Conservation (phyloP, 2,329 filamentous ascomycete species). For the Hypoxylon sp. region DNA sequence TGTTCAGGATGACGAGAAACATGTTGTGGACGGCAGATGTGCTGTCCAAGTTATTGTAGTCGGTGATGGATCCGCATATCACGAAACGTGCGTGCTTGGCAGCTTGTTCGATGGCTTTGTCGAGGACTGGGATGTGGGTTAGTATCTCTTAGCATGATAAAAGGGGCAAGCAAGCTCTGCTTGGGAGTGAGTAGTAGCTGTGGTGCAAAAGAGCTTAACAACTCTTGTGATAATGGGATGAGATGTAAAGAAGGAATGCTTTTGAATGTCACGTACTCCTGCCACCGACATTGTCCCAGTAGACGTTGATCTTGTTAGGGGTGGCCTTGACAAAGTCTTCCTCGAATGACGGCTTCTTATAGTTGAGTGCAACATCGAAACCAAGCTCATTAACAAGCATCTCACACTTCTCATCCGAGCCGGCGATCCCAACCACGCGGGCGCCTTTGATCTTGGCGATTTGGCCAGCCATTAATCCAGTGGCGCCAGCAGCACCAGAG, state of each 20-base stretch:
- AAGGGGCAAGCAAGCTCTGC: no score
- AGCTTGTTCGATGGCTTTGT: conserved; percentile 70
- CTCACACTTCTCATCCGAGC: conserved; percentile 70
- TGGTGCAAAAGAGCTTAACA: no score
- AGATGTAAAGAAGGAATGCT: no score
- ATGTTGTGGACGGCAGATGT: conserved; percentile 50
- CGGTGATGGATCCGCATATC: conserved; percentile 75
- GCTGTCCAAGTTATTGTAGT: conserved; percentile 68
- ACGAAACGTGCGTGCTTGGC: conserved; percentile 70
- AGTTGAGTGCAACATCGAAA: conserved; percentile 68
- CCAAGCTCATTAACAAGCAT: conserved; percentile 65
- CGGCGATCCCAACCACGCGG: conserved; percentile 70
- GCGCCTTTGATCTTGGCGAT: conserved; percentile 77
- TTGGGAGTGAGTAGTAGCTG: no score
- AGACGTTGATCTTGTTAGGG: conserved; percentile 65
- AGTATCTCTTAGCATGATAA: neutral
- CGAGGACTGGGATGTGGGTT: conserved; percentile 55
- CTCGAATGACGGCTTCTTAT: conserved; percentile 63
- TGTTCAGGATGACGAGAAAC: conserved; percentile 47
- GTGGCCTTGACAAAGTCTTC: conserved; percentile 62
- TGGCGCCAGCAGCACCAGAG: conserved; percentile 79
- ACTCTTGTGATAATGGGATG: no score
- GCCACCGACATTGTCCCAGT: conserved; percentile 74
- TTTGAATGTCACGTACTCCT: conserved; percentile 61
- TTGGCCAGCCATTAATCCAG: conserved; percentile 78